phyloP scores from a whole-genome alignment of 2,329 filamentous ascomycete species.

The Beauveria rudraprayagi region DNA sequence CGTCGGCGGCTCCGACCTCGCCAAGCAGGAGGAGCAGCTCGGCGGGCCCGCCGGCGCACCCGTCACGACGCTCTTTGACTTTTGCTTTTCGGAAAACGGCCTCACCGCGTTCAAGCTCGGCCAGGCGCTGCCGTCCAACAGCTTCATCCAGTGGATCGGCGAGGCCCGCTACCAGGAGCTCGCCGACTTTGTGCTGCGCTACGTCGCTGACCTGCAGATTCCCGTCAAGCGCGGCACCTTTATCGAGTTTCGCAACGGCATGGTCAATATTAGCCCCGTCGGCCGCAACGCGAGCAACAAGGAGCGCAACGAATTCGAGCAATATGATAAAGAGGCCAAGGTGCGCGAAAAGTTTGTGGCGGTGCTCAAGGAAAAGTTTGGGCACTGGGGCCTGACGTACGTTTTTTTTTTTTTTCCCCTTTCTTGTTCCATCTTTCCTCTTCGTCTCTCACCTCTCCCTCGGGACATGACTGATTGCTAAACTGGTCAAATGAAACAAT shows the following conservation, averaged over 20 bases:
- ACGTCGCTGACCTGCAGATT: conserved; percentile 76
- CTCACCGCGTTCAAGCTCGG: conserved; percentile 85
- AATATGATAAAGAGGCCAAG: conserved; percentile 69
- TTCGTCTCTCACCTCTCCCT: background rate
- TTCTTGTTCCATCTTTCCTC: background rate
- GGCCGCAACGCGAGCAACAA: conserved; percentile 75
- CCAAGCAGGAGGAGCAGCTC: conserved; percentile 94
- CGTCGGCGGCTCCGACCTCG: conserved; percentile 86
- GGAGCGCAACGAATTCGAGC: conserved; percentile 77
- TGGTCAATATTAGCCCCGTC: conserved; percentile 79
- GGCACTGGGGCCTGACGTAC: conserved; percentile 75
- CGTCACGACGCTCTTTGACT: conserved; percentile 89
- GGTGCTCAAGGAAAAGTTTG: conserved; percentile 71
- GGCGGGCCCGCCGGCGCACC: conserved; percentile 53
- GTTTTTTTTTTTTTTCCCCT: conserved; percentile 25
- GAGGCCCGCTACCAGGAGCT: conserved; percentile 75
- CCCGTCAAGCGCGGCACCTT: conserved; percentile 80
- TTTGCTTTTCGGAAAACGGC: conserved; percentile 95
- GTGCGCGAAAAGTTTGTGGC: conserved; percentile 70
- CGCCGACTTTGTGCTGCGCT: conserved; percentile 68
- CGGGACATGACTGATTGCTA: background rate
- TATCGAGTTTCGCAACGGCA: conserved; percentile 83
- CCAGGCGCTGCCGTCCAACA: conserved; percentile 63
- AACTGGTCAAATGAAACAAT: background rate
- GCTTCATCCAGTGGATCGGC: conserved; percentile 88